Base-by-base conservation (phyloP, 768 basidiomycete species). In the Suillus brevipes region DNA sequence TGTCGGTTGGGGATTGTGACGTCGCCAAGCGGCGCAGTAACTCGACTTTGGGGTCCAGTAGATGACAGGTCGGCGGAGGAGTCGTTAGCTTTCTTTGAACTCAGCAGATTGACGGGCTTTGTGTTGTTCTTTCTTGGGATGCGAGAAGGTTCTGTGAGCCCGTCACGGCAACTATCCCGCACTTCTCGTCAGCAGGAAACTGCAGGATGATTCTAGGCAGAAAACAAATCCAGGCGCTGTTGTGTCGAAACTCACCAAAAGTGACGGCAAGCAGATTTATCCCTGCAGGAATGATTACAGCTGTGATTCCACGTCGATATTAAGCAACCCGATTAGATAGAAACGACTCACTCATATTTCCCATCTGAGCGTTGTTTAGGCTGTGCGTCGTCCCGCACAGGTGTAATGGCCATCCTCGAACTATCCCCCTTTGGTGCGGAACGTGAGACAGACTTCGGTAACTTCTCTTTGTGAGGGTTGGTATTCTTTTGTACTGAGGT, bases 211-310 rank as follows among this genome's bases (percentile, higher is more conserved):
- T 34, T 20, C 20, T 34, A 34, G 18, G 38, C 38, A 72, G 68
- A 45, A 61, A 61, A 45, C n/a, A 10, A 58, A 23, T 52, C 23
- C 28, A 20, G 36, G 31, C 53, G 47, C 55, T 50, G 47, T 7
- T 20, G 10, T 67, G 67, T 16, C 60, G 36, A 68, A 60, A 49
- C 80, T 67, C 67, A 92, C 93, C 93, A 94, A 42, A 88, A 73
- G 78, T 95, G 93, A 31, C 88, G 84, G 72, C 93, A 95, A 50
- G 79, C 82, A 5, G 79, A 77, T 75, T 93, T 94, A 70, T 92
- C 87, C 73, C 89, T 91, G 81, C 93, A 95, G 25, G 82, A 60
- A 69, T 95, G 93, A 68, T 91, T 90, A 71, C 93, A 95, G 59
- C 91, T 92, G 45, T 63, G 34, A 25, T 37, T 61, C 20, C 31